These are phyloP conservation scores for Barnettozyma sucrosica DNA, from an alignment of 805 yeast genomes.

Conservation along the genomic window DNA sequence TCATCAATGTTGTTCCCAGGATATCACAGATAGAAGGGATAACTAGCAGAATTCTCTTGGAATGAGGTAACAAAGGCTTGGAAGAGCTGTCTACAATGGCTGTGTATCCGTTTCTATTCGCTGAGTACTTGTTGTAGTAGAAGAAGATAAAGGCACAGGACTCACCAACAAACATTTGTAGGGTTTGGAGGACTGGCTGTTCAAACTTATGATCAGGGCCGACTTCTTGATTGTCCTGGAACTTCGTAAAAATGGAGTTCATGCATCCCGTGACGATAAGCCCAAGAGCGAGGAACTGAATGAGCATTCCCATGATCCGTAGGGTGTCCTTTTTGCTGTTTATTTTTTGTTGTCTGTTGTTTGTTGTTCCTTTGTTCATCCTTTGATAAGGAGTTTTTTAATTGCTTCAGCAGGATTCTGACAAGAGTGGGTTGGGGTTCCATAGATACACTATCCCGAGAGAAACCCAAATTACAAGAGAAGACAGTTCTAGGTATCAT, in stretches of 20 bases:
- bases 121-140: slow-evolving; percentile 23
- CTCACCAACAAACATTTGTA: slow-evolving; percentile 81
- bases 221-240: slow-evolving; percentile 72
- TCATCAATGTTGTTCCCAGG: slow-evolving; percentile 67
- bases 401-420: background rate
- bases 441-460: too few species aligned
- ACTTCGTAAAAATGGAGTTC: slow-evolving; percentile 70
- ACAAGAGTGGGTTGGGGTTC: too few species aligned
- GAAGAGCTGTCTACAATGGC: slow-evolving; percentile 3
- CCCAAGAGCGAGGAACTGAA: slow-evolving; percentile 31
- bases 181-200: slow-evolving; percentile 74
- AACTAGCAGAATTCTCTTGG: slow-evolving; percentile 35
- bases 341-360: background rate
- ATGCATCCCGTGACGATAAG: slow-evolving; percentile 64
- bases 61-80: slow-evolving; percentile 18
- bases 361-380: too few species aligned
- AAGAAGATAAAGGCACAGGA: slow-evolving; percentile 42
- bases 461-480: too few species aligned
- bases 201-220: slow-evolving; percentile 47
- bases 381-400: background rate
- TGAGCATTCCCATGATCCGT: slow-evolving; percentile 11
- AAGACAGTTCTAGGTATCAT: too few species aligned
- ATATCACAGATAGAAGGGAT: slow-evolving; percentile 70
- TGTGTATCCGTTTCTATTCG: background rate
- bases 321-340: background rate